Evolutionary conservation across 768 basidiomycete species (phyloP).

Genomic region (Fibroporia radiculosa): DNA sequence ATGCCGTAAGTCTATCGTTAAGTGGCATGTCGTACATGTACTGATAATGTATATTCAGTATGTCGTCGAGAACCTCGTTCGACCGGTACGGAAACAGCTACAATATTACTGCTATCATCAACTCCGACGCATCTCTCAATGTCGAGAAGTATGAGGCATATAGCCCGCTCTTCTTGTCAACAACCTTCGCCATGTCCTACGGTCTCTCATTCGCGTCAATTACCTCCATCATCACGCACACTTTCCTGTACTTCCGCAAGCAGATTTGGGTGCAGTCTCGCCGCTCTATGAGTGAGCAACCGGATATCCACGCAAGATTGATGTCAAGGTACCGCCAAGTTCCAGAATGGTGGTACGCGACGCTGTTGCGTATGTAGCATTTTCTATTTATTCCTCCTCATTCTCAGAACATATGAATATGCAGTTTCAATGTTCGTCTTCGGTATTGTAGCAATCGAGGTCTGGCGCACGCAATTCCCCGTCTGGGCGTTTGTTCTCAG

Average conservation of each 20-base stretch:
- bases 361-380: conserved; percentile 28
- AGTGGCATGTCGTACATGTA: no score
- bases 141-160: conserved; percentile 31
- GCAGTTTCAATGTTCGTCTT: conserved; percentile 50
- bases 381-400: conserved; percentile 3
- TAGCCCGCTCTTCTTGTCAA: conserved; percentile 38
- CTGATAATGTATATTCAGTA: conserved; percentile 6
- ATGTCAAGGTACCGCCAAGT: conserved; percentile 39
- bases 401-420: background rate
- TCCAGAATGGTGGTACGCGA: conserved; percentile 46
- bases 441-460: conserved; percentile 49
- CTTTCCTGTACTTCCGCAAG: conserved; percentile 38
- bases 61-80: conserved; percentile 31
- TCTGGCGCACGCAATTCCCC: conserved; percentile 62
- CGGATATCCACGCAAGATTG: conserved; percentile 43
- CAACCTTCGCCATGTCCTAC: conserved; percentile 50
- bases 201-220: conserved; percentile 32
- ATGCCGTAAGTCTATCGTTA: conserved; percentile 25
- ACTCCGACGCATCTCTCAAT: conserved; percentile 27
- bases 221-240: conserved; percentile 38
- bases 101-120: conserved; percentile 34
- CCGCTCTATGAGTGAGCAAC: conserved; percentile 36
- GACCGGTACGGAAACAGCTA: conserved; percentile 35
- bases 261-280: conserved; percentile 36
- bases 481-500: conserved; percentile 60